phyloP scores from a whole-genome alignment of 176 grass and related monocot genomes.

The Ensete ventricosum region DNA sequence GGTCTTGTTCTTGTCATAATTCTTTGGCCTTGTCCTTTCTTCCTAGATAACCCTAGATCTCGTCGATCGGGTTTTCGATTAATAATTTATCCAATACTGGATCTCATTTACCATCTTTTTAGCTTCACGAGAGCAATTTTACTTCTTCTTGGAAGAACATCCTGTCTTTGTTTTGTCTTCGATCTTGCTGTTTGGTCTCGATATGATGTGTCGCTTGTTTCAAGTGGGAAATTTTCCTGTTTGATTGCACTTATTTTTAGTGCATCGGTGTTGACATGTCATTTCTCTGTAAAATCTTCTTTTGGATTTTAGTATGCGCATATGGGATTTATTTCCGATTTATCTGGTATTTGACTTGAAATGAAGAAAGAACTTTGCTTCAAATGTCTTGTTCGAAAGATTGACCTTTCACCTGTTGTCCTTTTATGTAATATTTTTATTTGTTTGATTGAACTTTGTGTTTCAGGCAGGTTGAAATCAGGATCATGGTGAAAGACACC shows the following conservation, averaged over 20 bases:
- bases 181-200: neutral
- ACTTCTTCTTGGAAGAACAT: neutral
- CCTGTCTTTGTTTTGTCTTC: neutral
- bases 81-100: too few relatives aligned
- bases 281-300: too few relatives aligned
- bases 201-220: neutral
- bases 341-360: neutral
- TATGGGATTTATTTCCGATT: neutral
- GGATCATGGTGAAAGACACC: conserved; percentile 55
- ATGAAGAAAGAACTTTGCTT: neutral
- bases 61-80: neutral
- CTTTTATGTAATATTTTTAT: neutral
- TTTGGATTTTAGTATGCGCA: too few relatives aligned
- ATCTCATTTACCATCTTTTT: too few relatives aligned
- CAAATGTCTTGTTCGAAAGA: too few relatives aligned
- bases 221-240: neutral
- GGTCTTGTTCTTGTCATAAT: neutral
- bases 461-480: conserved; percentile 4
- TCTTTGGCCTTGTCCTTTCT: neutral
- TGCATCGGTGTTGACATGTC: too few relatives aligned
- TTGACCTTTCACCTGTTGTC: neutral
- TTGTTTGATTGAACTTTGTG: neutral
- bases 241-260: too few relatives aligned
- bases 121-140: too few relatives aligned
- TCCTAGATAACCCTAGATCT: neutral